These are phyloP conservation scores for Prunus armeniaca DNA, from an alignment of 306 rosid species.

Conservation along the genomic window DNA sequence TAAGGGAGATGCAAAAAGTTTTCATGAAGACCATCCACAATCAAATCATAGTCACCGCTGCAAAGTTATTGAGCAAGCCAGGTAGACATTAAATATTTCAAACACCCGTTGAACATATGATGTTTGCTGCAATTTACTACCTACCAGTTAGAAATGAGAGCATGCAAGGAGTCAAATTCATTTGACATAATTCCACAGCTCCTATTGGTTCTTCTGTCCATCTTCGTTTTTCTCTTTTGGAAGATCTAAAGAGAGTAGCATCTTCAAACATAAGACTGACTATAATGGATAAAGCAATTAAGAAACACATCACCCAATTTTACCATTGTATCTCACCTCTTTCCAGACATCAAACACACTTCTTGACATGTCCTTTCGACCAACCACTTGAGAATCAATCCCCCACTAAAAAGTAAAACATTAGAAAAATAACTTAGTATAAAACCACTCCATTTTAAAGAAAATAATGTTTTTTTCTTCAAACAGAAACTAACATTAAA, in stretches of 20 bases:
- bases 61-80: slow-evolving; percentile 30
- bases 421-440: not conserved
- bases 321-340: slow-evolving; percentile 45
- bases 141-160: slow-evolving; percentile 74
- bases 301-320: slow-evolving; percentile 19
- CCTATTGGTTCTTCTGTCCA: slow-evolving; percentile 46
- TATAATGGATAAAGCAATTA: slow-evolving; percentile 4
- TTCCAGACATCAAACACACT: slow-evolving; percentile 84
- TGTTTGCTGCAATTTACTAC: slow-evolving; percentile 30
- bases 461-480: not conserved
- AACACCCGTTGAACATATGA: slow-evolving; percentile 1
- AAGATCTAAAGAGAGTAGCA: slow-evolving; percentile 54
- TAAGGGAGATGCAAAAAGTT: slow-evolving; percentile 80
- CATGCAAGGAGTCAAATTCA: slow-evolving; percentile 67
- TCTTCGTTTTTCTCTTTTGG: slow-evolving; percentile 63
- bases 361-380: slow-evolving; percentile 74
- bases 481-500: not conserved
- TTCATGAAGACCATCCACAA: slow-evolving; percentile 92
- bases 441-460: not conserved
- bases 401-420: slow-evolving; percentile 60
- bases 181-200: slow-evolving; percentile 31
- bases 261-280: slow-evolving; percentile 17
- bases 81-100: not conserved
- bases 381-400: slow-evolving; percentile 84
- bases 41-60: slow-evolving; percentile 88